Evolutionary conservation across 495 filamentous ascomycete genomes (phyloP), one percentile per base, ranked within the genome.

Genomic region (Tuber umbilicatum): DNA sequence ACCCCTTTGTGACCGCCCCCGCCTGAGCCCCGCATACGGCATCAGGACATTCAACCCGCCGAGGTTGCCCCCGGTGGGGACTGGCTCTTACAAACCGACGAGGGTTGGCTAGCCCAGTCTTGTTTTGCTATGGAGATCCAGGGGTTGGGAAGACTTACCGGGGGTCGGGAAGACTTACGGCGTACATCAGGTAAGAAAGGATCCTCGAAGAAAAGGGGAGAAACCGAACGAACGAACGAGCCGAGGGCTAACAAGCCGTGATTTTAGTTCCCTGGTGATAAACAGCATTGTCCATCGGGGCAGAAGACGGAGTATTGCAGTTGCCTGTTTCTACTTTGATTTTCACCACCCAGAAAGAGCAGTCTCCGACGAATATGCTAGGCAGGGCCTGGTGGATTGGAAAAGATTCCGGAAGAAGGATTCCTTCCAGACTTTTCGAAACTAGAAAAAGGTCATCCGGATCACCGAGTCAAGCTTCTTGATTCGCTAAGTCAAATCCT

Each of bases 321-420:
- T 64, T 64, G 55, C 55, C 55, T 35, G 55, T 64, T 64, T 64
- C 55, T 64, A 64, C 55, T 64, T 64, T 64, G 27, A 64, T 35
- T 64, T 19, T 35, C 55, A 64, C 55, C 6, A 7, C n/a, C 50
- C 27, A 64, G 27, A 35, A 64, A 17, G 55, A 64, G 55, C 55
- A 64, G 12, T 64, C 55, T 27, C 27, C 55, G 55, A 35, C 55
- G 31, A 64, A 35, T 35, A 17, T 64, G 14, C 27, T 6, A 64
- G 55, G 55, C 55, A 64, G 2, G n/a, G 10, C 55, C 27, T 64
- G 10, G 12, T 31, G 27, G 55, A 14, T 31, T n/a, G 47, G 47
- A 5, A 27, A 27, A 14, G 23, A 55, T 27, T 55, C n/a, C 47
- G 47, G 7, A 64, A 64, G 10, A 60, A 60, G 12, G 9, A 60